Conservation (phyloP, 2,329 filamentous ascomycete species). For the Aspergillus glaucus region DNA sequence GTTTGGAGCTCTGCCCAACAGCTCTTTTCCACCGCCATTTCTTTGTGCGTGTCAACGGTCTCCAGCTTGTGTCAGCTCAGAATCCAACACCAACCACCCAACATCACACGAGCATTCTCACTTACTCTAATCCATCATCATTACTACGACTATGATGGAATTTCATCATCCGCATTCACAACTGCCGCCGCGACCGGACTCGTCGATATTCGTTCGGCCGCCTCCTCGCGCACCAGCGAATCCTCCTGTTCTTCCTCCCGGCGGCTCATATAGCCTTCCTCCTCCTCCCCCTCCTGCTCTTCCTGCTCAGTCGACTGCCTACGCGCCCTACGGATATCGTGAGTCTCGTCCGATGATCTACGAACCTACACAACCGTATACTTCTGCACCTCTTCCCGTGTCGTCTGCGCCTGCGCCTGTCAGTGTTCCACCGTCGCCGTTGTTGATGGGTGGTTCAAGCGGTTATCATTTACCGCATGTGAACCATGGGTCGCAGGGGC, state of each 20-base stretch:
- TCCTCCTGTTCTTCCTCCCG: conserved; percentile 3
- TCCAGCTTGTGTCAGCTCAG: too few relatives aligned
- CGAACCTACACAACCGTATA: background rate
- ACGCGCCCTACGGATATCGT: conserved; percentile 8
- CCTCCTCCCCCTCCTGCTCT: conserved; percentile 26
- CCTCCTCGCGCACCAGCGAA: background rate
- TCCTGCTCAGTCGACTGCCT: conserved; percentile 14
- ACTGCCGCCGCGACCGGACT: conserved; percentile 24
- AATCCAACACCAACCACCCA: background rate
- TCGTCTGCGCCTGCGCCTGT: conserved; percentile 1
- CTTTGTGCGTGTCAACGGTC: background rate
- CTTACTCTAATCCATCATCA: background rate
- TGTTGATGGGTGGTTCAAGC: conserved; percentile 10
- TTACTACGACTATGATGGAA: conserved; percentile 18
- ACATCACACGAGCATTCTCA: background rate
- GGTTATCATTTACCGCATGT: conserved; percentile 17
- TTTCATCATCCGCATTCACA: conserved; percentile 16
- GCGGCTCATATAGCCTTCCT: conserved; percentile 5
- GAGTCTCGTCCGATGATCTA: conserved; percentile 16
- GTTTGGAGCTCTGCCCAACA: too few relatives aligned
- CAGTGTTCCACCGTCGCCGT: background rate
- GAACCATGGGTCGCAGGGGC: conserved; percentile 13
- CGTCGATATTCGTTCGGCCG: conserved; percentile 21
- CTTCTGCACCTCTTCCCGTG: conserved; percentile 1
- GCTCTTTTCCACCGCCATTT: conserved; percentile 1